Evolutionary conservation across 2,329 filamentous ascomycete species (phyloP).

Genomic region (Hypoxylon sp.): DNA sequence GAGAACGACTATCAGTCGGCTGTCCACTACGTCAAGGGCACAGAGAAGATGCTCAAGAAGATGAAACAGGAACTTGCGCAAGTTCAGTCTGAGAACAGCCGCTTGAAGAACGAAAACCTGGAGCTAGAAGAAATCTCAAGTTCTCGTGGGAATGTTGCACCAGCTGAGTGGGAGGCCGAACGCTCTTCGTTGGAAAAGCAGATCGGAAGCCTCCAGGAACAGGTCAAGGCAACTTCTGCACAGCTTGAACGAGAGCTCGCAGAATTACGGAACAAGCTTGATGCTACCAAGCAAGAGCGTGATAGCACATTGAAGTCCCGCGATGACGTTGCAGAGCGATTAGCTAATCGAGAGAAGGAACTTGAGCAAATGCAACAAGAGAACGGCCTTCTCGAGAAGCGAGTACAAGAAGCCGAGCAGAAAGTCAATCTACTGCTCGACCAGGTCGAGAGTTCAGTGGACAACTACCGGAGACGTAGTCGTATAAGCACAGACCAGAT

Average conservation of each 20-base stretch:
- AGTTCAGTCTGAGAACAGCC: slow-evolving; percentile 88
- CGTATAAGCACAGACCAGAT: slow-evolving; percentile 68
- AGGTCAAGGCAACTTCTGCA: slow-evolving; percentile 75
- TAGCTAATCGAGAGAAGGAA: slow-evolving; percentile 74
- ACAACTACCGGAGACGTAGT: slow-evolving; percentile 89
- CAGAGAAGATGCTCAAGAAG: slow-evolving; percentile 98
- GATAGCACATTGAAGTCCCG: slow-evolving; percentile 68
- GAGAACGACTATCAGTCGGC: slow-evolving; percentile 98
- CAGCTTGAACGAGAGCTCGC: slow-evolving; percentile 80
- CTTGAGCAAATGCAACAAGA: slow-evolving; percentile 87
- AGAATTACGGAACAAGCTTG: slow-evolving; percentile 78
- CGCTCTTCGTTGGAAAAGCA: slow-evolving; percentile 76
- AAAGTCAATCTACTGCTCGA: slow-evolving; percentile 94
- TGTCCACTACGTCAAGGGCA: slow-evolving; percentile 97
- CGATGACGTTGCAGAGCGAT: slow-evolving; percentile 69
- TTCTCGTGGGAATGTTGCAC: slow-evolving; percentile 58
- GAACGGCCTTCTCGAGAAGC: slow-evolving; percentile 83
- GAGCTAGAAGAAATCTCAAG: slow-evolving; percentile 68
- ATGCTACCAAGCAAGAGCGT: slow-evolving; percentile 75
- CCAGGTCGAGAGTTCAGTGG: slow-evolving; percentile 93
- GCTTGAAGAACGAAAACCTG: slow-evolving; percentile 86
- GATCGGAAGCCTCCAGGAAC: slow-evolving; percentile 77
- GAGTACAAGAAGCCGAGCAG: slow-evolving; percentile 89
- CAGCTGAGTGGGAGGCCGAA: slow-evolving; percentile 81
- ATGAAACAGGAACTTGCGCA: slow-evolving; percentile 97